These are phyloP conservation scores for Xylaria sp. DNA, from an alignment of 2,329 filamentous ascomycete species.

Conservation along the genomic window DNA sequence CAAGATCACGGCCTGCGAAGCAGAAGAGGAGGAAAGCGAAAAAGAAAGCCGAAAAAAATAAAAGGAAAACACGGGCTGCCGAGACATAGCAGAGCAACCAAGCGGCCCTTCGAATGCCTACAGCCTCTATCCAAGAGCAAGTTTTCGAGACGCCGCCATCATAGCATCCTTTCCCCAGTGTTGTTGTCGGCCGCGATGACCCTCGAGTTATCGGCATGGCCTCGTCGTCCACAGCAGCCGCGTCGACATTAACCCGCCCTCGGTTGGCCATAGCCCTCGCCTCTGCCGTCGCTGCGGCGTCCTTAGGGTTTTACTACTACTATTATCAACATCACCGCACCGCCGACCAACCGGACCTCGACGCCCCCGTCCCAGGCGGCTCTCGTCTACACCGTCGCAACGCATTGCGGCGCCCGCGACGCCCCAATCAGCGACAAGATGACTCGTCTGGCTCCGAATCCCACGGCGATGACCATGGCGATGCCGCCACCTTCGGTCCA, in stretches of 20 bases:
- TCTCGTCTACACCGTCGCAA: conserved; percentile 67
- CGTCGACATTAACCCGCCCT: conserved; percentile 60
- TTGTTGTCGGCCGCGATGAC: conserved; percentile 36
- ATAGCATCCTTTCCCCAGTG: not conserved
- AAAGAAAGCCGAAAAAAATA: not conserved
- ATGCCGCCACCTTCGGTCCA: conserved; percentile 39
- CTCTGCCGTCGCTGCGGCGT: conserved; percentile 61
- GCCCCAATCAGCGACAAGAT: conserved; percentile 44
- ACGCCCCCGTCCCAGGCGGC: conserved; percentile 26
- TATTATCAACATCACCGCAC: conserved; percentile 41
- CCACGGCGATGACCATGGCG: conserved; percentile 51
- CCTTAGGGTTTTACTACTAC: conserved; percentile 65
- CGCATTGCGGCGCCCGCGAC: conserved; percentile 62
- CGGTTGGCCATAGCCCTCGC: conserved; percentile 61
- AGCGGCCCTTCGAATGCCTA: not conserved
- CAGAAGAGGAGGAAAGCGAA: not conserved
- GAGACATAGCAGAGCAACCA: not conserved
- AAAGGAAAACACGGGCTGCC: too few species aligned
- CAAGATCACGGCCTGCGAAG: not conserved
- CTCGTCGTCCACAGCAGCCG: conserved; percentile 53
- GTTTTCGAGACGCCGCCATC: not conserved
- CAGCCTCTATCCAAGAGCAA: not conserved
- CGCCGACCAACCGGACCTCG: conserved; percentile 28
- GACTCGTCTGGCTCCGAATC: conserved; percentile 49
- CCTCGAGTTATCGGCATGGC: conserved; percentile 48